phyloP scores from a whole-genome alignment of 331 rosid species.

The Rhamnella rubrinervis region DNA sequence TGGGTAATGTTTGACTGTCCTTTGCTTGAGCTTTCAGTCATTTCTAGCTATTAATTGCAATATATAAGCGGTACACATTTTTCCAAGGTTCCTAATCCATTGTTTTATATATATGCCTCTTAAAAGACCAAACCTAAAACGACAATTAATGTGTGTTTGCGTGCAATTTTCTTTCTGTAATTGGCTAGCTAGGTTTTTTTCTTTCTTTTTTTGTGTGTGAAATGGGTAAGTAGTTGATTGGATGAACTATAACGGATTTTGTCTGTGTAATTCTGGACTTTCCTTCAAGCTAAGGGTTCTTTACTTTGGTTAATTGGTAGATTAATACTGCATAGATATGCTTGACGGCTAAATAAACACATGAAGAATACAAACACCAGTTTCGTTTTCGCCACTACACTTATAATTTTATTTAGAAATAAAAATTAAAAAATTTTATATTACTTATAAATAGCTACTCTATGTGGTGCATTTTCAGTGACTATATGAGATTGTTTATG shows the following conservation, averaged over 20 bases:
- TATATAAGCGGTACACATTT: neutral
- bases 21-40: conserved; percentile 9
- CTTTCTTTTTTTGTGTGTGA: no score
- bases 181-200: no score
- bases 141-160: no score
- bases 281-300: neutral
- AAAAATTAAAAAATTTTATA: no score
- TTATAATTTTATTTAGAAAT: neutral
- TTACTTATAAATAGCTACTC: no score
- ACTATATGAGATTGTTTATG: no score
- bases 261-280: no score
- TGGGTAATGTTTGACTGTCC: conserved; percentile 4
- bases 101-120: neutral
- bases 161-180: no score
- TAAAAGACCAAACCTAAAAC: no score
- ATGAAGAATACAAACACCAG: neutral
- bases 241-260: no score
- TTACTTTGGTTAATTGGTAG: neutral
- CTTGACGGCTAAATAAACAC: neutral
- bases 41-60: neutral
- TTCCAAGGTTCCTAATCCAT: neutral
- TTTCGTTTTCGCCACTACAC: neutral
- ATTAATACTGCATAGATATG: neutral
- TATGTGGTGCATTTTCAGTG: no score
- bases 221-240: no score